Evolutionary conservation across 192 early-diverging fungal genomes (phyloP), one percentile per base, ranked within the genome.

Genomic region (Linnemannia schmuckeri): DNA sequence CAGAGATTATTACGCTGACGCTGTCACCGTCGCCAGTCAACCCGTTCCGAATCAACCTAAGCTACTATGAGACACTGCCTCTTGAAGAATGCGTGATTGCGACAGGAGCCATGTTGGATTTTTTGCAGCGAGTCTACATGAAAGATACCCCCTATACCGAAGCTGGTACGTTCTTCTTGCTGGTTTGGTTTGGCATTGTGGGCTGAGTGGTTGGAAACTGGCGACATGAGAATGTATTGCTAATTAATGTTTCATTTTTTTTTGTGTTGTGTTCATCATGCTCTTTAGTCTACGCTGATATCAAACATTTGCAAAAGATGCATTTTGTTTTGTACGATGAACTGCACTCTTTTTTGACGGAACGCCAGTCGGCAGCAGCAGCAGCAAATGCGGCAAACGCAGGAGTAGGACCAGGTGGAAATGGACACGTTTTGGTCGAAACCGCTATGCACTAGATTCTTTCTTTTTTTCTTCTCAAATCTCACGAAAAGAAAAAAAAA

Each of bases 91-190:
- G 90, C 6, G 93, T 93, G 4, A 91, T 95, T 7, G 85, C 89
- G 5, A 94, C 93, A 0, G 94, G 94, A 61, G 94, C 94, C 4
- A 92, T 95, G 90, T 82, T 94, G 47, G 91, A 93, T 80, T 95
- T 95, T 73, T 77, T 94, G 75, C 88, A 92, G 33, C 79, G 91
- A n/a, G 91, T 94, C 10, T 94, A 93, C 72, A 73, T 93, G 79
- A 82, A 88, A 27, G 88, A 89, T 55, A 86, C 85, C 44, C 61
- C 79, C 20, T 89, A 88, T 41, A 86, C 91, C 35, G 81, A 88
- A 47, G 73, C 81, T 57, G 89, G 90, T 91, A 76, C 37, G 79
- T 80, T 44, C 70, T 63, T 38, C n/a, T 57, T 6, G 22, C 37
- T 27, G 22, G 27, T 30, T 33, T n/a, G 6, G 20, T 27, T 81